phyloP scores from a whole-genome alignment of 805 yeast species.

The Tanozyma kutaoensis region DNA sequence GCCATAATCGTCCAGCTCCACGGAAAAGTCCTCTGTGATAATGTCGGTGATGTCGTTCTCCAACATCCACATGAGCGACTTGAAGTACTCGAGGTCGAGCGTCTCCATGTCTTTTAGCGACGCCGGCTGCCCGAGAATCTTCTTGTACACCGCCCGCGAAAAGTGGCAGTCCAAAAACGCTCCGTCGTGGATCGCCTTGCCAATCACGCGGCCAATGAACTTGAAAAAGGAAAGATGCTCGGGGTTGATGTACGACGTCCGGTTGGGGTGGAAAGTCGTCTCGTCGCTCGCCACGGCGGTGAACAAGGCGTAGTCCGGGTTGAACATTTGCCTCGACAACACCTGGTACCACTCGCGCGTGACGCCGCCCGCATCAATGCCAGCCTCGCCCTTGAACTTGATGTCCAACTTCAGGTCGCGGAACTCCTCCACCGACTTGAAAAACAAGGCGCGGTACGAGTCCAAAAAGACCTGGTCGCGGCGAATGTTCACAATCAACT shows the following conservation, averaged over 20 bases:
- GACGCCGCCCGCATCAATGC: slow-evolving; percentile 97
- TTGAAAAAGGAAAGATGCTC: slow-evolving; percentile 88
- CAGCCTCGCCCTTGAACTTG: slow-evolving; percentile 85
- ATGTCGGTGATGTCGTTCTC: slow-evolving; percentile 95
- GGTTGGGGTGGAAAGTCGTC: slow-evolving; percentile 90
- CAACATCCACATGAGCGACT: slow-evolving; percentile 88
- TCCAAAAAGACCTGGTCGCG: slow-evolving; percentile 89
- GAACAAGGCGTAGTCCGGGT: slow-evolving; percentile 88
- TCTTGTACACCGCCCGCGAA: slow-evolving; percentile 87
- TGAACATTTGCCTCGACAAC: slow-evolving; percentile 85
- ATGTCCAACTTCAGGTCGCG: slow-evolving; percentile 63
- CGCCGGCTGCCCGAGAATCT: slow-evolving; percentile 66
- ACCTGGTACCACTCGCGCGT: slow-evolving; percentile 98
- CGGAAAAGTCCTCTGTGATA: slow-evolving; percentile 86
- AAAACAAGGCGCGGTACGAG: slow-evolving; percentile 72
- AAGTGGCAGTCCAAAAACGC: slow-evolving; percentile 88
- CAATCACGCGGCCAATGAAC: slow-evolving; percentile 87
- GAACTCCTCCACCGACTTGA: slow-evolving; percentile 63
- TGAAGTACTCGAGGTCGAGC: slow-evolving; percentile 82
- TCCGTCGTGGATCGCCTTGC: slow-evolving; percentile 84
- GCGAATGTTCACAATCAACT: slow-evolving; percentile 56
- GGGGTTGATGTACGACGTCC: slow-evolving; percentile 85
- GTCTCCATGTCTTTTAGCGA: slow-evolving; percentile 90
- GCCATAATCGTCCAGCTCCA: slow-evolving; percentile 89
- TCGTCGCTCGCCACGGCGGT: slow-evolving; percentile 84